Conservation (phyloP, 495 filamentous ascomycete species). For the Aspergillus avenaceus region DNA sequence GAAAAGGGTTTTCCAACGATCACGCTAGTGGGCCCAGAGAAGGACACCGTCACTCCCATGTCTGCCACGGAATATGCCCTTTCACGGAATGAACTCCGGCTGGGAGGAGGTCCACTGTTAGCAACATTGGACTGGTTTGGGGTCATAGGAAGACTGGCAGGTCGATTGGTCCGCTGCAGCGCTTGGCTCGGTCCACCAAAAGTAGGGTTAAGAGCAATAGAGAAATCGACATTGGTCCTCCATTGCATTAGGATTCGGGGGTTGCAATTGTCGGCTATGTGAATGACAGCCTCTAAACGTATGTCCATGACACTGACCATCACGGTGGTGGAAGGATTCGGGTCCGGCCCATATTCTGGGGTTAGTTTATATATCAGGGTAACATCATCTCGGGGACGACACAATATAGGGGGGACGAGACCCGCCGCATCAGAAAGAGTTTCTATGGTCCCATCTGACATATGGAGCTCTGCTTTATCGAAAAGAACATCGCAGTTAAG, state of each 20-base stretch:
- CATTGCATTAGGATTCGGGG: slow-evolving; percentile 75
- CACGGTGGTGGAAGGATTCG: slow-evolving; percentile 40
- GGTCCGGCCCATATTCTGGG: slow-evolving; percentile 56
- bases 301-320: slow-evolving; percentile 56
- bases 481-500: slow-evolving; percentile 68
- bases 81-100: slow-evolving; percentile 53
- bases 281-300: slow-evolving; percentile 60
- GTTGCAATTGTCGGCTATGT: slow-evolving; percentile 60
- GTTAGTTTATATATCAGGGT: slow-evolving; percentile 79
- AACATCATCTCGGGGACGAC: slow-evolving; percentile 76
- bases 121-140: slow-evolving; percentile 26
- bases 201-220: slow-evolving; percentile 56
- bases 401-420: slow-evolving; percentile 60
- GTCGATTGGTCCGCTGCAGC: slow-evolving; percentile 47
- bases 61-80: slow-evolving; percentile 47
- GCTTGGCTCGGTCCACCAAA: slow-evolving; percentile 61
- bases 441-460: slow-evolving; percentile 66
- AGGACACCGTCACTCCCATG: slow-evolving; percentile 72
- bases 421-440: slow-evolving; percentile 57
- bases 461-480: slow-evolving; percentile 57
- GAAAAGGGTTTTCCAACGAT: slow-evolving; percentile 71
- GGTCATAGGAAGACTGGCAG: slow-evolving; percentile 48
- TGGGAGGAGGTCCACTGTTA: slow-evolving; percentile 27
- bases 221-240: slow-evolving; percentile 81
- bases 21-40: slow-evolving; percentile 58